A percentile compares a stretch with the other conserved stretches of the same genome.
Conservation (phyloP, 1,284 basidiomycete genomes). For the Ustilago esculenta region DNA sequence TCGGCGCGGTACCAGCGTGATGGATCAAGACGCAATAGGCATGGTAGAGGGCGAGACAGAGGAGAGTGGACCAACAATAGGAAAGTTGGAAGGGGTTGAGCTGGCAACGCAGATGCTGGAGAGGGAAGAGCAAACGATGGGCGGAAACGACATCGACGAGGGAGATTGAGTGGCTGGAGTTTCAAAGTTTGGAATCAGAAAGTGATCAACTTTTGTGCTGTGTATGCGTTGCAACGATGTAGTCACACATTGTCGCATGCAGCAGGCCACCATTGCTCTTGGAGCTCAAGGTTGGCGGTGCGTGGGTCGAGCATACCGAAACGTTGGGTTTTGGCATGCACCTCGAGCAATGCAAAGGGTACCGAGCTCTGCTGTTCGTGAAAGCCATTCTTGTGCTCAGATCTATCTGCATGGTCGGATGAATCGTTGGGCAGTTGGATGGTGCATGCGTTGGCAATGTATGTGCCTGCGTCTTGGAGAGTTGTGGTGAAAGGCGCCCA, state of each 20-base stretch:
- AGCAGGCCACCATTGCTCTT: conserved; percentile 44
- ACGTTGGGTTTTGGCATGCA: conserved; percentile 22
- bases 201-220: too few relatives aligned
- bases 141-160: conserved; percentile 46
- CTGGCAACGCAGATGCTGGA: conserved; percentile 53
- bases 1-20: conserved; percentile 11
- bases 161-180: conserved; percentile 23
- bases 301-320: conserved; percentile 27
- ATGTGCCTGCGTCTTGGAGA: conserved; percentile 30
- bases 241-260: conserved; percentile 17
- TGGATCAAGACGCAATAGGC: conserved; percentile 3
- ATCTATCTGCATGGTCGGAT: too few relatives aligned
- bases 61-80: conserved; percentile 29
- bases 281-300: conserved; percentile 30
- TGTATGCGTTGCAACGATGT: too few relatives aligned
- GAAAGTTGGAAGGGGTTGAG: conserved; percentile 40
- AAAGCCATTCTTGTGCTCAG: too few relatives aligned
- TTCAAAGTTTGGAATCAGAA: too few relatives aligned
- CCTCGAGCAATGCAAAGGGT: conserved; percentile 34
- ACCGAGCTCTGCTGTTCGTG: conserved; percentile 5
- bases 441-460: conserved; percentile 38
- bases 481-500: conserved; percentile 38
- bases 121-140: conserved; percentile 34
- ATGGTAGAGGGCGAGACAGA: conserved; percentile 11
- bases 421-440: conserved; percentile 2